Base-by-base conservation (phyloP, 768 basidiomycete genomes). In the Leccinum obscurum region DNA sequence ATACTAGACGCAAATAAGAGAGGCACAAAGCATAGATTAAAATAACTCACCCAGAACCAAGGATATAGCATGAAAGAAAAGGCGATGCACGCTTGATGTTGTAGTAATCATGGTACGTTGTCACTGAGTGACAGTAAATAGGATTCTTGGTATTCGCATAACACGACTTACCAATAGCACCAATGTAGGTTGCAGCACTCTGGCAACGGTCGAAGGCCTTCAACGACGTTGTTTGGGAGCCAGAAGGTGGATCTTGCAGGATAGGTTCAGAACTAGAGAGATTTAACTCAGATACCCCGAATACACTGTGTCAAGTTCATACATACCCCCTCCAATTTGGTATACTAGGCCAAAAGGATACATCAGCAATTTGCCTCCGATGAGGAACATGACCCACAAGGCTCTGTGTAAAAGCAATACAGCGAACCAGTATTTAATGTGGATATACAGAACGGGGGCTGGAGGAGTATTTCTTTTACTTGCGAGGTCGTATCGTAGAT, bases 181-280 rank as follows among this genome's bases (percentile, higher is more conserved):
- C 86, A 55, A 92, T 78, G 64, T 89, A 87, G 51, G 81, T 82
- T 37, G 91, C 90, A 44, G 91, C 90, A 54, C 82, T 78, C 70
- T 90, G 87, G 15, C 89, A 87, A 14, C 90, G 76, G 67, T 92
- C 91, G 62, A 92, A 88, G 1, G 90, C 85, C 68, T 88, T 87
- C 57, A 83, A 72, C 26, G 85, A 84, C 8, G 78, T 64, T 1
- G 83, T 80, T 44, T 79, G 77, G 4, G 71, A 69, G 20, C 71
- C 71, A 26, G 59, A 48, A 41, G 68, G 62, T 55, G 82, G 80
- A 62, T 80, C 80, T 60, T 78, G 77, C 14, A 77, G 69, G 34
- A 76, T 74, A 41, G 79, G 76, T 58, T 82, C 81, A 51, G 75
- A 72, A 54, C 83, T 82, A 65, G 48, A 26, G 14, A 49, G 32